Evolutionary conservation across 2,329 filamentous ascomycete genomes (phyloP).

Genomic region (Cladosporium sp.): DNA sequence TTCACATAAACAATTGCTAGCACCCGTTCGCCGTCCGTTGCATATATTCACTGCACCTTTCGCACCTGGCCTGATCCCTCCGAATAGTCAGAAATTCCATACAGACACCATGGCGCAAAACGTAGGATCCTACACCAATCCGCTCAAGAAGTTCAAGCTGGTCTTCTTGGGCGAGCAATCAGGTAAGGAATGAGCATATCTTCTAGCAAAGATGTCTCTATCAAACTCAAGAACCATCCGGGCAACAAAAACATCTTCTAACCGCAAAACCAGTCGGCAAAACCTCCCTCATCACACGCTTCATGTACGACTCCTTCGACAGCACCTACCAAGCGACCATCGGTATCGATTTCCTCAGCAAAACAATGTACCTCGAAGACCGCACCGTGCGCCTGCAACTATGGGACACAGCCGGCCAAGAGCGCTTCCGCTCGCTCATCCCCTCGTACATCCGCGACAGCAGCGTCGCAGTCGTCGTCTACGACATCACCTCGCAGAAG

Average conservation of each 20-base stretch:
- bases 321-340: conserved; percentile 99
- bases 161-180: conserved; percentile 98
- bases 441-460: conserved; percentile 98
- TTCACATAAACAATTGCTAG: background rate
- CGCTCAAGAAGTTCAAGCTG: conserved; percentile 99
- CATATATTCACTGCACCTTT: too few relatives aligned
- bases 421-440: conserved; percentile 93
- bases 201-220: background rate
- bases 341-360: conserved; percentile 98
- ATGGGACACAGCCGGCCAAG: conserved; percentile 97
- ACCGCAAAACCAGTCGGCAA: conserved; percentile 78
- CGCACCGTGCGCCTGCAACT: conserved; percentile 94
- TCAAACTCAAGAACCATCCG: too few relatives aligned
- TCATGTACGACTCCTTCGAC: conserved; percentile 99
- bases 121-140: conserved; percentile 92
- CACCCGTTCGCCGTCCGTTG: background rate
- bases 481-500: conserved; percentile 83
- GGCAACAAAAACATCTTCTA: too few relatives aligned
- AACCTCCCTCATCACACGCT: conserved; percentile 95
- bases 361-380: conserved; percentile 99
- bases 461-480: conserved; percentile 95
- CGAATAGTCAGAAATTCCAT: background rate
- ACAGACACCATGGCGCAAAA: conserved; percentile 65
- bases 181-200: conserved; percentile 54
- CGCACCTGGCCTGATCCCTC: too few relatives aligned